Base-by-base conservation (phyloP, 345 rosid species). In the Aethionema arabicum region DNA sequence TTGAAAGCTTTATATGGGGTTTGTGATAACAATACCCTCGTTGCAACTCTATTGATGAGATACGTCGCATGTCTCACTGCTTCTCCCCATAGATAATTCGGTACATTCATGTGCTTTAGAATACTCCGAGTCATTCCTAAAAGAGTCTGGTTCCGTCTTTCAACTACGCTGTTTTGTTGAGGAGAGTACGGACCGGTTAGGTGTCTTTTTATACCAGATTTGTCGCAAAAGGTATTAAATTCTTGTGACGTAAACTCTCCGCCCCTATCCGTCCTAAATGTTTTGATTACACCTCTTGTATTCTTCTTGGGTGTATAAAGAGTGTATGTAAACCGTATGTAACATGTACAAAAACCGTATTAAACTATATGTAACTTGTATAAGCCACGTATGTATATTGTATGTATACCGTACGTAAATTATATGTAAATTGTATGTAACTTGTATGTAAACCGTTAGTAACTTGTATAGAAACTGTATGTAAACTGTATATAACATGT, bases 111-210 rank as follows among this genome's bases (percentile, higher is more conserved):
- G 14, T 31, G 40, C 10, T 51, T 21, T 51, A 51, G 10, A 33
- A 30, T 51, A 29, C 56, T 51, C 32, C 56, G 0, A 9, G 59
- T 43, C 43, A 36, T 56, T 29, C 21, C 60, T 3, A 56, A 31
- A 33, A 56, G 30, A 12, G 60, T 56, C 9, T 4, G 44, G 10
- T 37, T 56, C 2, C 27, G 27, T 21, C 27, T 21, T 2, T 21
- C 2, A 21, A 21, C 27, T 21, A 21, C 27, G 27, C 27, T 2
- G 27, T 21, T 21, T 21, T 21, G 27, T 21, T 21, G 27, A 21
- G 27, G 27, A 21, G 27, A 27, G 9, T 56, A 11, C 2, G 27
- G 16, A 10, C 7, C 27, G 3, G 30, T 56, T 12, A 36, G 27
- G 5, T 56, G 10, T 7, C 48, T 36, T 7, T 8, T 31, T 16